Base-by-base conservation (phyloP, 2,329 filamentous ascomycete genomes). In the Colletotrichum phormii region DNA sequence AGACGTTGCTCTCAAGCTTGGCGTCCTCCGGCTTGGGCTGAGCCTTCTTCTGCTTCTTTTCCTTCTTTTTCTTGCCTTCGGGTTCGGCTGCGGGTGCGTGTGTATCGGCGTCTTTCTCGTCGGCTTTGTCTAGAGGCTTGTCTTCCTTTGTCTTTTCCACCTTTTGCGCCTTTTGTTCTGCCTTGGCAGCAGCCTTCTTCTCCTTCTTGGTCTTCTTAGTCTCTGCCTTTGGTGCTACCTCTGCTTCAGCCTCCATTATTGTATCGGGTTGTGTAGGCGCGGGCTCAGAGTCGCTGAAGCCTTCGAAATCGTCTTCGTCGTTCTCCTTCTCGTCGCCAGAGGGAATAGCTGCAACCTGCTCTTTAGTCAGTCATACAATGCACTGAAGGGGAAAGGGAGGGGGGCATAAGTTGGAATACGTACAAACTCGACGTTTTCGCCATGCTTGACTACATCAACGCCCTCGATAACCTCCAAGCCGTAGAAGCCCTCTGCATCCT, bases 401-500 rank as follows among this genome's bases (percentile, higher is more conserved):
- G 22, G 0, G 3, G 5, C 13, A 13, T 4, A 1, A 22, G 29
- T 2, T 8, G 6, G 0, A 15, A 7, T 11, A 80, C 83, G 68
- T 77, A 92, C 84, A 81, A 92, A 92, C 77, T 88, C 85, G 33
- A 92, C 82, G 6, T 84, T 87, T 64, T 87, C 84, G 8, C 90
- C 91, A 35, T 92, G 87, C 74, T 88, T 90, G 54, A 97, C 86
- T n/a, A 99, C 88, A 35, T 98, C 94, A 1, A 99, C 94, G 64
- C 94, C 95, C 18, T 97, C 94, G 59, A 98, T 92, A 78, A 98
- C 95, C 78, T 99, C 95, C 1, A 99, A 84, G 0, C 94, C 95
- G 77, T 92, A 97, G 81, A 99, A 98, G 0, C 97, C 97, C 75
- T 97, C 95, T n/a, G 94, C 94, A 83, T 98, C 94, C 58, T 96